Base-by-base conservation (phyloP, 768 basidiomycete species). In the Stropharia rugosoannulata region DNA sequence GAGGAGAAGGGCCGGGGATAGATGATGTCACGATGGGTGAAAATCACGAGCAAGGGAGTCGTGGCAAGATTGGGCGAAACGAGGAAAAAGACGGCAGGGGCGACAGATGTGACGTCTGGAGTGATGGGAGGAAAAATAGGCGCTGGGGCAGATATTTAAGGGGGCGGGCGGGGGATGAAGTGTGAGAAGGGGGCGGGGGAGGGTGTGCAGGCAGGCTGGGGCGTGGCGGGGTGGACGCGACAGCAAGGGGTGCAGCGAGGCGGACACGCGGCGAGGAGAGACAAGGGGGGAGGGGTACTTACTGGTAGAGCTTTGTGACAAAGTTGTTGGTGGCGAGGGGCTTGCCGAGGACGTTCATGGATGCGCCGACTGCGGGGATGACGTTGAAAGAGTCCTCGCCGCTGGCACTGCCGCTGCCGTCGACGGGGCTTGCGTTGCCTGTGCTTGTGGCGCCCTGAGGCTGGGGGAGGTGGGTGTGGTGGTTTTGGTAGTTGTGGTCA, bases 301-400 rank as follows among this genome's bases (percentile, higher is more conserved):
- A 89, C 88, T 90, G 88, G 71, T 92, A 93, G 16, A 93, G 77
- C 78, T 94, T 94, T 27, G 87, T 87, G 45, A 93, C 91, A 68
- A 94, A 94, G 66, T 93, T 93, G 65, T 92, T 93, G 35, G 79
- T 81, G 15, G 78, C 80, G 65, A 87, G 77, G 13, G 88, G 81
- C 66, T 90, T 91, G 56, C 83, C 82, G 19, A 88, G 76, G 46
- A 82, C 66, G 59, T 78, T 81, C 72, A 87, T 81, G n/a, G 71
- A 73, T 10, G 70, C 71, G 2, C 74, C 73, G 16, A 73, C 65
- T 39, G 68, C 69, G 39, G 60, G 57, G 49, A 64, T 58, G 57
- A 64, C 58, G 32, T 61, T 64, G 48, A 68, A 62, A 19, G 62
- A 48, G 57, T 71, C 69, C 51, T 83, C 68, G 39, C 75, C 71